Evolutionary conservation across 2,329 filamentous ascomycete genomes (phyloP).

Genomic region (Hymenotorrendiella dingleyae): DNA sequence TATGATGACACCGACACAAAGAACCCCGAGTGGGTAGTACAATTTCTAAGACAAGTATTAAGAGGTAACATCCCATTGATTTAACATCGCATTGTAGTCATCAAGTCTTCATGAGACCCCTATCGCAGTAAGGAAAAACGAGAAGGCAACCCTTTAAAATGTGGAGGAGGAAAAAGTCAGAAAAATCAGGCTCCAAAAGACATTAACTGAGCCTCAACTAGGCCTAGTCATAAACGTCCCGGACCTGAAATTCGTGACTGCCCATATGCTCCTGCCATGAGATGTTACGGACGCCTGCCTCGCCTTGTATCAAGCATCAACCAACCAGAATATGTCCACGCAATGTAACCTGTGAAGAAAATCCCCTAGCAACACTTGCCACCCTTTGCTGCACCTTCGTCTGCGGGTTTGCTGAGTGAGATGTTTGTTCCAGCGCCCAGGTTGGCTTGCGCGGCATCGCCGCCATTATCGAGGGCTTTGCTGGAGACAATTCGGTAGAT

Average conservation of each 20-base stretch:
- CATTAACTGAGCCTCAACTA: constrained; percentile 6
- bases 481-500: constrained; percentile 99
- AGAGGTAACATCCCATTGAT: constrained; percentile 10
- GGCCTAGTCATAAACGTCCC: constrained; percentile 6
- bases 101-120: constrained; percentile 6
- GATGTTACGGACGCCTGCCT: constrained; percentile 28
- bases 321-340: constrained; percentile 24
- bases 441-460: constrained; percentile 73
- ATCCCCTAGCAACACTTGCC: constrained; percentile 66
- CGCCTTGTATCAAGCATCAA: constrained; percentile 25
- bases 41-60: constrained; percentile 8
- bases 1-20: too few relatives aligned
- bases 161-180: constrained; percentile 4
- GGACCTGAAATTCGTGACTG: constrained; percentile 19
- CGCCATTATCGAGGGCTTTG: constrained; percentile 90
- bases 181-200: constrained; percentile 5
- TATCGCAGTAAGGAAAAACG: constrained; percentile 6
- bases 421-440: constrained; percentile 78
- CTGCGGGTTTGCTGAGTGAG: constrained; percentile 78
- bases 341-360: constrained; percentile 4
- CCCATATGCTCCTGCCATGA: constrained; percentile 23
- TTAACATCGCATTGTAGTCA: constrained; percentile 9
- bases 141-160: constrained; percentile 9
- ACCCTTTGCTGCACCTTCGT: constrained; percentile 67
- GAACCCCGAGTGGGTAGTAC: constrained; percentile 6